Conservation (phyloP, 2,329 filamentous ascomycete species). For the Alternaria triticina region DNA sequence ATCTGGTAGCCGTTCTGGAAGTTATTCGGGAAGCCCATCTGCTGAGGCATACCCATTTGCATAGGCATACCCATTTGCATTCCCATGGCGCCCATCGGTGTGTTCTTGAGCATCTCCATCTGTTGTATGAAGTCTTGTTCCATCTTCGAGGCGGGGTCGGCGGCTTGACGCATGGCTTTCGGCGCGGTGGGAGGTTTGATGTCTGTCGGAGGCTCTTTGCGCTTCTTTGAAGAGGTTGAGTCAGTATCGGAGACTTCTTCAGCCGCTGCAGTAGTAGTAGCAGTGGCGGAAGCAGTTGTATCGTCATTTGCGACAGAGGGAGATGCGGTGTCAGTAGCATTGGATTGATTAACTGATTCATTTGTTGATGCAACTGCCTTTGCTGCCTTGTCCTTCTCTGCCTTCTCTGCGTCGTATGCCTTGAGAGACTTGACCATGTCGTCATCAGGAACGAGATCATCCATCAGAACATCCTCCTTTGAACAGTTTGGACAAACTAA, state of each 20-base stretch:
- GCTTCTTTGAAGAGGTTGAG: conserved; percentile 69
- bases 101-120: conserved; percentile 53
- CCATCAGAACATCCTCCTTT: conserved; percentile 88
- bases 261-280: conserved; percentile 42
- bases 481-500: conserved; percentile 93
- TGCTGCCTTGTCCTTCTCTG: conserved; percentile 48
- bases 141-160: conserved; percentile 57
- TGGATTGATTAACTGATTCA: conserved; percentile 23
- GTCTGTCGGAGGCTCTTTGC: conserved; percentile 75
- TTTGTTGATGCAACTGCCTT: conserved; percentile 32
- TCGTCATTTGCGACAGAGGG: conserved; percentile 31
- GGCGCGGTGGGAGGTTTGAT: conserved; percentile 55
- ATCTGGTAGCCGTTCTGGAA: conserved; percentile 17
- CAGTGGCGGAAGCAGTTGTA: conserved; percentile 32
- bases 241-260: conserved; percentile 45
- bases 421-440: conserved; percentile 80
- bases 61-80: conserved; percentile 18
- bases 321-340: conserved; percentile 17
- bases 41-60: conserved; percentile 18
- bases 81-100: conserved; percentile 46
- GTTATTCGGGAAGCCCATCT: conserved; percentile 2
- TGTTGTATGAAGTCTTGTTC: conserved; percentile 53
- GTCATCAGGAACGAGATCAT: conserved; percentile 78
- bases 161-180: conserved; percentile 57
- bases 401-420: conserved; percentile 68